Evolutionary conservation across 176 grass and related monocot genomes (phyloP), one percentile per base, ranked within the genome.

Genomic region (Hsuehochloa calcarea): DNA sequence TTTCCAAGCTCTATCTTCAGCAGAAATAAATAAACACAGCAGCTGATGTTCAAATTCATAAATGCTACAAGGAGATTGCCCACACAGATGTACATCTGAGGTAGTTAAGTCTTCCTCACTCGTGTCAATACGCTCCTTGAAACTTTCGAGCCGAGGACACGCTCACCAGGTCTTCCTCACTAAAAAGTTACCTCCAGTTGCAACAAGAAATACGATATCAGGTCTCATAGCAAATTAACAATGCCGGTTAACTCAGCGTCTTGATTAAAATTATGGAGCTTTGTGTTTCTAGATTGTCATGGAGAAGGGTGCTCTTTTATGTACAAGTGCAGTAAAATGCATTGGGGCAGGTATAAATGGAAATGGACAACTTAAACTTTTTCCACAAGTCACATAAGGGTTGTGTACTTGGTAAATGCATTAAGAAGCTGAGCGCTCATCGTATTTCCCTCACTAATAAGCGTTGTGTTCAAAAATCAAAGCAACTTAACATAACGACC

Each of bases 31-130:
- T n/a, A 77, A 62, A 72, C 22, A 68, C 3, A n/a, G 2, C 27
- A 51, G 15, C 22, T 83, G 40, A 22, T 40, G 52, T 51, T 78
- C 65, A 62, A 75, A 60, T 82, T 12, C 54, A 88, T 49, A 88
- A 72, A 50, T 71, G 40, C 15, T 50, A 65, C 67, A 65, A 39
- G 55, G 20, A 17, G 35, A 39, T 61, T n/a, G 26, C 15, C 17
- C 11, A 23, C 10, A 31, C 41, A 11, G 59, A 29, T 22, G 16
- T 84, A 73, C 43, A 10, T 13, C n/a, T 10, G 27, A 70, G 13
- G 31, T 43, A 41, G n/a, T 51, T 15, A 79, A 23, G 49, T 68
- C 68, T 77, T 68, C 45, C 41, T 25, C 54, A 74, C n/a, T 65
- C 15, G n/a, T 62, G 43, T 37, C 20, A 71, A 34, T 63, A 47